Evolutionary conservation across 2,329 filamentous ascomycete species (phyloP), one percentile per base, ranked within the genome.

Genomic region (Sclerotinia glacialis): DNA sequence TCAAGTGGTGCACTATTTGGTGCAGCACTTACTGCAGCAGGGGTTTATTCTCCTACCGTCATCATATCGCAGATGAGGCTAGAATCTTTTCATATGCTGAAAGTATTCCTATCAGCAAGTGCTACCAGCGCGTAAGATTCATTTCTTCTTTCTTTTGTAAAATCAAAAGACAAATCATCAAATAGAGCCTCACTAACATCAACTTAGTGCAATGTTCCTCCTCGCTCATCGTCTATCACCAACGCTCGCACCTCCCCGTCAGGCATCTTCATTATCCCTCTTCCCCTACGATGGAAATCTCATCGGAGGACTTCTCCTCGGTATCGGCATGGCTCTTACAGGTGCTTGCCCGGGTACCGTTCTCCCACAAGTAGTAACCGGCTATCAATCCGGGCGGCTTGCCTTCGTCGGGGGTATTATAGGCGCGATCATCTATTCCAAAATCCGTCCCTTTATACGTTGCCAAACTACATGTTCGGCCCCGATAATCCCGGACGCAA

Each of bases 271-370:
- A 14, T 68, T 65, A 65, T 63, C 2, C 82, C 77, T 87, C 71
- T 82, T 86, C 70, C 73, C 76, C 23, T 86, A 86, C 72, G 87
- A 89, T 71, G 88, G 86, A 66, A 90, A 91, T 74, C 76, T 89
- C 56, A 71, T 89, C 70, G 88, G 88, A 65, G 88, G 88, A 5
- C 73, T 80, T 21, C 76, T 89, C 3, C 81, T 89, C 34, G 88
- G 88, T 46, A 75, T 82, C n/a, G 88, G 88, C 65, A 89, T 90
- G 87, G 82, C 85, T 7, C 77, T 89, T 21, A 83, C 86, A 0
- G 87, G 86, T 11, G 83, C 87, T 0, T 90, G 88, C 67, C 86
- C 88, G 0, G 88, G 88, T 0, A 89, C 86, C 0, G 81, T 89
- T 7, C 81, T 89, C 59, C 82, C 84, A 0, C 88, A 91, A 76